Evolutionary conservation across 1,284 basidiomycete genomes (phyloP), one percentile per base, ranked within the genome.

Genomic region (Heimioporus retisporus): DNA sequence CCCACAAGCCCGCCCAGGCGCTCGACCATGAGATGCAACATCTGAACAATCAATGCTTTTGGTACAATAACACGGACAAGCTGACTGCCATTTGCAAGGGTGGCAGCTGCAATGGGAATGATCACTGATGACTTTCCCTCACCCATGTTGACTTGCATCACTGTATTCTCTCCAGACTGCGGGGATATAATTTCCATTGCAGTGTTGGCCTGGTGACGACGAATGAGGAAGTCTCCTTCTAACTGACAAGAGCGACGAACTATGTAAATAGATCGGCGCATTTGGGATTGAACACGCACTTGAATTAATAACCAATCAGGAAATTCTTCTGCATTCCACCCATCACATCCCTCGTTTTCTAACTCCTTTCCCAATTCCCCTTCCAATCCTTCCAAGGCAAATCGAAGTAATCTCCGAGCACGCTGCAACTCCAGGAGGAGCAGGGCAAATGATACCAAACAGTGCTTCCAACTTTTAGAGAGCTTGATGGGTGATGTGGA

Each of bases 211-310:
- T 62, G 61, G 35, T 40, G 35, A 40, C 35, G 35, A 40, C 35
- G 35, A 40, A 40, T 40, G 35, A 40, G 35, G 2, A 35, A 62
- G 13, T 56, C 40, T 18, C 55, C 61, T 25, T 87, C 82, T 8
- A 86, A 77, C 84, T 86, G 53, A 42, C 7, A 40, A 11, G 35
- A 40, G 35, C 35, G 35, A 11, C 10, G 10, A 40, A 40, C 35
- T 40, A 40, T 11, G 10, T 40, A 40, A 40, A 11, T 40, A 40
- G 11, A 40, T 40, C 10, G 10, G 35, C 11, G 35, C 11, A 40
- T 40, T 40, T 59, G 40, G 16, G 35, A 40, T 40, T 11, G 35
- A 11, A 21, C 13, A 25, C 19, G 55, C 35, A 40, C 35, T 11
- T 40, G 35, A 40, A 40, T 40, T 40, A 40, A 40, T 40, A 40